Conservation (phyloP, 805 yeast genomes). For the Pichia pseudocactophila region DNA sequence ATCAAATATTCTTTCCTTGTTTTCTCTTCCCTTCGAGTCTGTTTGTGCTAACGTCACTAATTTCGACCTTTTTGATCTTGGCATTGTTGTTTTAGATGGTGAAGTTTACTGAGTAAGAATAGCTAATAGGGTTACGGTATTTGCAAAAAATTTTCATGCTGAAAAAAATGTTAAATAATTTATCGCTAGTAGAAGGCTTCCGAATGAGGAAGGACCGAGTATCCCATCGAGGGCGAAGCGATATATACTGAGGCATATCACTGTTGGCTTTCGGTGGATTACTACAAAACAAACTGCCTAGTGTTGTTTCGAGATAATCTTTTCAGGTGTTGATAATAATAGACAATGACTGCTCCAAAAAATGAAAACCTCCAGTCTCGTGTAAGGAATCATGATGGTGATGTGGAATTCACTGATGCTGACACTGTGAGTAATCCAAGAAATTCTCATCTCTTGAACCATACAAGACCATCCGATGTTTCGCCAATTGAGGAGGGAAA, state of each 20-base stretch:
- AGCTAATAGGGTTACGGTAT: too few species aligned
- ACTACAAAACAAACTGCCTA: too few species aligned
- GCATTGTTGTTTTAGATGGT: constrained; percentile 45
- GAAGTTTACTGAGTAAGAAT: background rate
- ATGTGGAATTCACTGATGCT: constrained; percentile 5
- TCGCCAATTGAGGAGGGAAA: background rate
- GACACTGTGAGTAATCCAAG: background rate
- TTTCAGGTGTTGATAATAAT: too few species aligned
- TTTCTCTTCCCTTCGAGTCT: constrained; percentile 90
- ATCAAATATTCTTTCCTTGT: constrained; percentile 84
- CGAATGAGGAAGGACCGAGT: background rate
- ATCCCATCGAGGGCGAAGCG: background rate
- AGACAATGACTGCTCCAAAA: background rate
- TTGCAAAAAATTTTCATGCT: background rate
- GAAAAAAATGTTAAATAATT: background rate
- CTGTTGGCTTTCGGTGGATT: too few species aligned
- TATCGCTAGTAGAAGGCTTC: background rate
- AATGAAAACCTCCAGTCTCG: background rate
- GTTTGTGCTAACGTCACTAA: constrained; percentile 93
- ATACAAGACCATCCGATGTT: background rate
- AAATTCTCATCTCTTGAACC: background rate
- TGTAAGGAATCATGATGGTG: background rate
- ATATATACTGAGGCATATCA: background rate
- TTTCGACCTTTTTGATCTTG: constrained; percentile 95
- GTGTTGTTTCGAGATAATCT: too few species aligned